A percentile compares a stretch with the other conserved stretches of the same genome.
Conservation (phyloP, 768 basidiomycete genomes). For the Pleurotus giganteus region DNA sequence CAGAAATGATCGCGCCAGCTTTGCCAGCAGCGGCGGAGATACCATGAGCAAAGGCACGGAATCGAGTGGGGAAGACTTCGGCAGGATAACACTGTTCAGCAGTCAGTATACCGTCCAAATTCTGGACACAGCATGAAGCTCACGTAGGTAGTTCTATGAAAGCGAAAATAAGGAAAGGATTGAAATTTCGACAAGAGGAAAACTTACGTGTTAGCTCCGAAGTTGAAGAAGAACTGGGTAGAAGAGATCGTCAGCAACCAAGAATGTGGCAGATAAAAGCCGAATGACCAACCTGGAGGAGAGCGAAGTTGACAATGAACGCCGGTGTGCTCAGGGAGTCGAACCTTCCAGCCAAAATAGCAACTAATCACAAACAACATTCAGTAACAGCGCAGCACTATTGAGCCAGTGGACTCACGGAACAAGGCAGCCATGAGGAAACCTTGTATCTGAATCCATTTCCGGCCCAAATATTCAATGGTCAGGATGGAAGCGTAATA, state of each 20-base stretch:
- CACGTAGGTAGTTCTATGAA: slow-evolving; percentile 50
- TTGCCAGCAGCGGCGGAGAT: slow-evolving; percentile 2
- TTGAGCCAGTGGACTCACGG: slow-evolving; percentile 32
- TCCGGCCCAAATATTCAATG: slow-evolving; percentile 72
- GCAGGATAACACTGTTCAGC: background rate
- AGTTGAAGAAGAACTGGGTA: slow-evolving; percentile 75
- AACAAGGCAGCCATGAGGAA: slow-evolving; percentile 71
- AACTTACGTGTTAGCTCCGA: slow-evolving; percentile 67
- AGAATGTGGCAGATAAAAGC: background rate
- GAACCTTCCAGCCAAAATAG: slow-evolving; percentile 68
- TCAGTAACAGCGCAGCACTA: background rate
- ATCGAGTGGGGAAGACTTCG: background rate
- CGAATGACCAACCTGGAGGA: slow-evolving; percentile 47
- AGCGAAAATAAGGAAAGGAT: background rate
- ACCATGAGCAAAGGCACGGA: slow-evolving; percentile 5
- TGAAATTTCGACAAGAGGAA: background rate
- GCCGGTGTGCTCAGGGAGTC: slow-evolving; percentile 47
- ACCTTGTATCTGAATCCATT: slow-evolving; percentile 73
- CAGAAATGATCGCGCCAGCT: slow-evolving; percentile 50
- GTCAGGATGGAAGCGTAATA: slow-evolving; percentile 69
- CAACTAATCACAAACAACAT: slow-evolving; percentile 37
- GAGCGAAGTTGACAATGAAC: slow-evolving; percentile 72
- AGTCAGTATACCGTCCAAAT: background rate
- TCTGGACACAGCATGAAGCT: slow-evolving; percentile 9
- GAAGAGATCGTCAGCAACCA: background rate